phyloP scores from a whole-genome alignment of 805 yeast genomes.

The Metschnikowia proteae region DNA sequence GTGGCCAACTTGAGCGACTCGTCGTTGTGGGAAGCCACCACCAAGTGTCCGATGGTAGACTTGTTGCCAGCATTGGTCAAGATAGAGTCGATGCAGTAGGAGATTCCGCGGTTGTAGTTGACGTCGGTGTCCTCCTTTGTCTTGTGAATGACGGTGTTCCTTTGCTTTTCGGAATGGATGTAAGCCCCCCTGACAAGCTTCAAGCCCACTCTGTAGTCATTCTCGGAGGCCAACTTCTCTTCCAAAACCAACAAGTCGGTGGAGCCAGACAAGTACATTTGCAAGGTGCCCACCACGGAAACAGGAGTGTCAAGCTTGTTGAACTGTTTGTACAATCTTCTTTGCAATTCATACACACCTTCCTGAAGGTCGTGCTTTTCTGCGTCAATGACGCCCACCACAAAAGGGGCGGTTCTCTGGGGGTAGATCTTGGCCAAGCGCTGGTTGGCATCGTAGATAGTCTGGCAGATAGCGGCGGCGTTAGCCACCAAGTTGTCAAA shows the following conservation, averaged over 20 bases:
- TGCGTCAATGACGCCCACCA: constrained; percentile 82
- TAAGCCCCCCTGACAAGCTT: constrained; percentile 95
- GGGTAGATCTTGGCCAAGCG: constrained; percentile 52
- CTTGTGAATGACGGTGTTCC: constrained; percentile 63
- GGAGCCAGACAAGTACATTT: constrained; percentile 81
- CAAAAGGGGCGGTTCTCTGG: constrained; percentile 64
- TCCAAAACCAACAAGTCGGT: constrained; percentile 59
- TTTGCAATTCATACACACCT: constrained; percentile 88
- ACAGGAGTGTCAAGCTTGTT: constrained; percentile 57
- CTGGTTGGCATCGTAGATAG: constrained; percentile 50
- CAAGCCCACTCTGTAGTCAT: constrained; percentile 71
- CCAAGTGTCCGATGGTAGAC: constrained; percentile 66
- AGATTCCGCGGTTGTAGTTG: constrained; percentile 69
- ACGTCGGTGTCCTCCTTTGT: constrained; percentile 78
- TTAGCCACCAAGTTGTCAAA: constrained; percentile 63
- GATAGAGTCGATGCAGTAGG: constrained; percentile 57
- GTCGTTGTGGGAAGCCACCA: constrained; percentile 87
- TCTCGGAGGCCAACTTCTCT: constrained; percentile 55
- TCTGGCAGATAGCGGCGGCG: constrained; percentile 60
- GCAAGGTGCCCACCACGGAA: constrained; percentile 86
- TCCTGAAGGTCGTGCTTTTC: constrained; percentile 84
- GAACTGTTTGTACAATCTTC: constrained; percentile 69
- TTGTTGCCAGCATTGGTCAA: constrained; percentile 40
- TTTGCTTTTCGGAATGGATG: constrained; percentile 79
- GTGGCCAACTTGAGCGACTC: constrained; percentile 75